phyloP scores from a whole-genome alignment of 352 stramenopile species.

The Phytophthora ramorum region DNA sequence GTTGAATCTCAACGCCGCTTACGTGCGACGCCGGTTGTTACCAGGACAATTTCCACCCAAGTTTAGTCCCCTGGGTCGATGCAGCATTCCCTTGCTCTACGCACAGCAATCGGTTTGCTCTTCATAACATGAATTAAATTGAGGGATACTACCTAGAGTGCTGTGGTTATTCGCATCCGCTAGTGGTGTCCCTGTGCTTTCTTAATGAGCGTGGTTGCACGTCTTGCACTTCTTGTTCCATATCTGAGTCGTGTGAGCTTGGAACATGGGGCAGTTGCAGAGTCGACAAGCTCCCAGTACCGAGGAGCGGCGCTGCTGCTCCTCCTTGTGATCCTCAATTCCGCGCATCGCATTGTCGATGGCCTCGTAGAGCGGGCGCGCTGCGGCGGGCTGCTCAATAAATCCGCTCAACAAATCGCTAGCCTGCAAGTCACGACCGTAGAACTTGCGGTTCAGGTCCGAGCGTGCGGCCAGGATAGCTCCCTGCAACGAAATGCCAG shows the following conservation, averaged over 20 bases:
- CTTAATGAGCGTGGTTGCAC: slow-evolving; percentile 68
- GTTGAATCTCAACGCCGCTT: neutral
- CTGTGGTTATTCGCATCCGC: neutral
- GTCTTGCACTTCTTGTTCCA: slow-evolving; percentile 84
- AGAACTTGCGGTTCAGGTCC: slow-evolving; percentile 93
- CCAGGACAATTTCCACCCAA: too few species aligned
- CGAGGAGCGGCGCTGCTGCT: slow-evolving; percentile 45
- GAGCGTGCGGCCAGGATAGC: slow-evolving; percentile 80
- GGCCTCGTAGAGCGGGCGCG: slow-evolving; percentile 62
- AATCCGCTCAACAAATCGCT: slow-evolving; percentile 55
- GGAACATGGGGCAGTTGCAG: slow-evolving; percentile 70
- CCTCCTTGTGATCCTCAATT: slow-evolving; percentile 52
- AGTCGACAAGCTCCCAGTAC: slow-evolving; percentile 62
- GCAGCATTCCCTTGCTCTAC: neutral
- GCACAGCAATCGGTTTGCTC: too few species aligned
- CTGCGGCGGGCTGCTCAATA: slow-evolving; percentile 56
- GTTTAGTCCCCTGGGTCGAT: too few species aligned
- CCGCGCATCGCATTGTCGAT: slow-evolving; percentile 63
- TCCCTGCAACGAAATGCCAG: slow-evolving; percentile 90
- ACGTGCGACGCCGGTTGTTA: too few species aligned
- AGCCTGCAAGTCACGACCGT: slow-evolving; percentile 65
- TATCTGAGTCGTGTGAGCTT: slow-evolving; percentile 65
- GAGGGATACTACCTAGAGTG: neutral
- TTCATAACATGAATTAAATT: slow-evolving; percentile 3
- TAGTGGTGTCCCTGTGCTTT: neutral